phyloP scores from a whole-genome alignment of 73 alveolate species.

The Effrenium voratum region DNA sequence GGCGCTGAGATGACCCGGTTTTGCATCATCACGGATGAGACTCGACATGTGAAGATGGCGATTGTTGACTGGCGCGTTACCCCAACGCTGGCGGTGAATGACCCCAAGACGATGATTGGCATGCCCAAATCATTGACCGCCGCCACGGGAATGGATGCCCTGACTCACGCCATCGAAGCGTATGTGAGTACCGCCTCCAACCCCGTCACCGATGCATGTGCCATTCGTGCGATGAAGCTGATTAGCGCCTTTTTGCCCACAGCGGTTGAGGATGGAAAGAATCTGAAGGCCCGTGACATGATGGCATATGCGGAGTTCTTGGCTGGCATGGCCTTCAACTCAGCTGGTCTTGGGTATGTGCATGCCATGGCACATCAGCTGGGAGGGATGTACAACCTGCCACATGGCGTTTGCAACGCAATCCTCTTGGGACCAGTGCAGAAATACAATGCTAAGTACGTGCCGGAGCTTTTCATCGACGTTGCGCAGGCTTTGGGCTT shows the following conservation, averaged over 20 bases:
- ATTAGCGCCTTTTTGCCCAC: constrained; percentile 27
- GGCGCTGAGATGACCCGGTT: constrained; percentile 87
- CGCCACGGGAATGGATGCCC: constrained; percentile 70
- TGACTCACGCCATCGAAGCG: constrained; percentile 82
- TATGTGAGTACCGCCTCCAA: constrained; percentile 55
- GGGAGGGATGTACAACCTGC: constrained; percentile 58
- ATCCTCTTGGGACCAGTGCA: constrained; percentile 43
- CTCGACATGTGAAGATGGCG: constrained; percentile 77
- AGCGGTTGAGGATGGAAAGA: constrained; percentile 73
- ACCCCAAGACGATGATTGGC: constrained; percentile 59
- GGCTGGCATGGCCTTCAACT: constrained; percentile 87
- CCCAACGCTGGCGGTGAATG: constrained; percentile 83
- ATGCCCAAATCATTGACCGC: constrained; percentile 63
- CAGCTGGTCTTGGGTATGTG: constrained; percentile 63
- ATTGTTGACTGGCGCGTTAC: constrained; percentile 81
- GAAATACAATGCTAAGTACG: constrained; percentile 64
- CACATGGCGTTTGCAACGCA: constrained; percentile 85
- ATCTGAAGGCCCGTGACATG: constrained; percentile 66
- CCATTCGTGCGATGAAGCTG: constrained; percentile 55
- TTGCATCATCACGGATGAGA: constrained; percentile 73
- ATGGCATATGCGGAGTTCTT: constrained; percentile 62
- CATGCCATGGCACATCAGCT: constrained; percentile 90
- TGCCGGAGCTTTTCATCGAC: constrained; percentile 79
- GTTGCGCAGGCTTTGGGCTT: constrained; percentile 55
- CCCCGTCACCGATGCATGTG: constrained; percentile 70